phyloP scores from a whole-genome alignment of 257 asterid species.

The Plantago ovata region DNA sequence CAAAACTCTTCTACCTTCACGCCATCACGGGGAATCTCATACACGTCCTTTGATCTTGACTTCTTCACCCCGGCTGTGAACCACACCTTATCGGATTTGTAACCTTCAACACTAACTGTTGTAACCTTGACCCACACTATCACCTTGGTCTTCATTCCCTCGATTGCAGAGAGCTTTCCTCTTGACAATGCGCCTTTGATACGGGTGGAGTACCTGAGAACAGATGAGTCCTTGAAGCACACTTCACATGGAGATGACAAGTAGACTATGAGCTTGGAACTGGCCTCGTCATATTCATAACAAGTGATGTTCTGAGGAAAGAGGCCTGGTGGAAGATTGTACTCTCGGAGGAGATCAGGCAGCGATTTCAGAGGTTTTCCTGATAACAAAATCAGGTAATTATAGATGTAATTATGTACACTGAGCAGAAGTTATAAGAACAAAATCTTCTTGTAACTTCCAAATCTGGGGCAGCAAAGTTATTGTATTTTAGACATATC shows the following conservation, averaged over 20 bases:
- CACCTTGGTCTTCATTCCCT: constrained; percentile 91
- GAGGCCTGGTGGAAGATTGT: constrained; percentile 83
- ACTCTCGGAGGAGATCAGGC: constrained; percentile 68
- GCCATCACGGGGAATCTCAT: constrained; percentile 60
- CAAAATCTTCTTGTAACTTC: too few relatives aligned
- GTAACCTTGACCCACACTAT: constrained; percentile 88
- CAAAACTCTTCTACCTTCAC: constrained; percentile 62
- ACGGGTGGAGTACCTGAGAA: constrained; percentile 61
- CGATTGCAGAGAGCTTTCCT: constrained; percentile 75
- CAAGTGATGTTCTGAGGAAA: constrained; percentile 83
- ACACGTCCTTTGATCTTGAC: constrained; percentile 77
- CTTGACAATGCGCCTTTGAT: constrained; percentile 74
- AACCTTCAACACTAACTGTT: constrained; percentile 50
- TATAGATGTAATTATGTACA: neutral
- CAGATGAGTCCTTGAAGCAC: constrained; percentile 84
- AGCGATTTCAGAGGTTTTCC: constrained; percentile 74
- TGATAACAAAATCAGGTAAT: constrained; percentile 22
- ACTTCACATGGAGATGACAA: constrained; percentile 66
- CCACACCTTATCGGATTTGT: constrained; percentile 87
- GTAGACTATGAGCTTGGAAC: constrained; percentile 66
- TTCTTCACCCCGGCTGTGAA: constrained; percentile 89
- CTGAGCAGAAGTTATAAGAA: neutral
- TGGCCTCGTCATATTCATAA: constrained; percentile 68
- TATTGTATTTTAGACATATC: too few relatives aligned
- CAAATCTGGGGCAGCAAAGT: too few relatives aligned